Percentiles rank a stretch among this genome's conserved stretches.
phyloP scores from a whole-genome alignment of 2,329 filamentous ascomycete species.

The Corinectria fuckeliana region DNA sequence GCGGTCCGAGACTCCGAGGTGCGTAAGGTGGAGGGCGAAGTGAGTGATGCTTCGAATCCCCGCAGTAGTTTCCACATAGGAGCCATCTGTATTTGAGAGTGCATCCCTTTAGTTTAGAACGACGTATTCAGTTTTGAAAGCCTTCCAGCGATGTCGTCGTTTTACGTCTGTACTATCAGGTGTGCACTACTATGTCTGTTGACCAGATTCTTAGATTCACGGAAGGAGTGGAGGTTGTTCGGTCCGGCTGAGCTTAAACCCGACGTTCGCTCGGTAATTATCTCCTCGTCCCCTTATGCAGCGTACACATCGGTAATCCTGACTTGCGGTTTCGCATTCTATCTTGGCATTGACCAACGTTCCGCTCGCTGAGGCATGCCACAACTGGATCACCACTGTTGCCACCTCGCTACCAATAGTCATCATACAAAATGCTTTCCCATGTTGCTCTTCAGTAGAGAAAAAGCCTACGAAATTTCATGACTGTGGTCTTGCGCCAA shows the following conservation, averaged over 20 bases:
- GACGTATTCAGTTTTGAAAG: neutral
- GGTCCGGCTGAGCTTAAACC: neutral
- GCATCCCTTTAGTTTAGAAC: neutral
- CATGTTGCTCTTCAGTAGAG: too few relatives aligned
- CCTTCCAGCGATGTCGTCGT: neutral
- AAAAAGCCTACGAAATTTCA: too few relatives aligned
- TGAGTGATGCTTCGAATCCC: neutral
- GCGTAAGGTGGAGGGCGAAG: neutral
- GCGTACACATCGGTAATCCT: neutral
- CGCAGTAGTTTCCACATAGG: neutral
- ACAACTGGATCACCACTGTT: neutral
- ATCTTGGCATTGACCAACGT: neutral
- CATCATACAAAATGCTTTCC: too few relatives aligned
- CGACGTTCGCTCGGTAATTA: neutral
- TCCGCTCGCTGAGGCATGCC: neutral
- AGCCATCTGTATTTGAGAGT: neutral
- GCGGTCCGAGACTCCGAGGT: neutral
- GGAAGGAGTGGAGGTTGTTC: neutral
- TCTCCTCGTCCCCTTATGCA: neutral
- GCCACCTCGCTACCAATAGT: neutral
- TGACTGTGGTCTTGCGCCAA: too few relatives aligned
- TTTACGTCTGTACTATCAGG: neutral
- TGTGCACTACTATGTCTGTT: neutral
- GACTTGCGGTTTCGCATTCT: neutral
- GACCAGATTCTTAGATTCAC: neutral